phyloP scores from a whole-genome alignment of 768 basidiomycete genomes.

The Boletus reticuloceps region DNA sequence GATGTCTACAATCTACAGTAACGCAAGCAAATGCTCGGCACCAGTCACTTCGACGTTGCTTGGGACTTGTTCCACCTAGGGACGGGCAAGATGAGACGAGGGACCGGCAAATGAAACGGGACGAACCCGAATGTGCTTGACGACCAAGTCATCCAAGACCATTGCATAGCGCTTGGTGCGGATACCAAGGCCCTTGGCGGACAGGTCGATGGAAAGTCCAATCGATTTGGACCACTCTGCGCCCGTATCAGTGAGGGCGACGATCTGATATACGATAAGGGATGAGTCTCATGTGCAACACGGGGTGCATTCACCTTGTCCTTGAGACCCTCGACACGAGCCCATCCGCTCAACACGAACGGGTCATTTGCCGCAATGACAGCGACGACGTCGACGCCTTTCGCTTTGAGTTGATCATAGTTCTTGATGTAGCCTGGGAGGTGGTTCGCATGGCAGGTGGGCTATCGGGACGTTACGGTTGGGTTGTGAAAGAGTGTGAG shows the following conservation, averaged over 20 bases:
- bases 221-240: conserved; percentile 56
- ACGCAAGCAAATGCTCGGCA: conserved; percentile 13
- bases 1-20: conserved; percentile 2
- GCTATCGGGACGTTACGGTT: conserved; percentile 17
- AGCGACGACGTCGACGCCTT: conserved; percentile 51
- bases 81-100: neutral
- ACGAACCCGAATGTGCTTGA: conserved; percentile 62
- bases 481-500: neutral
- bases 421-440: conserved; percentile 46
- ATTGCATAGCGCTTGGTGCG: conserved; percentile 64
- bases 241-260: conserved; percentile 53
- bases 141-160: conserved; percentile 66
- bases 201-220: conserved; percentile 54
- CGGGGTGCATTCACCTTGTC: conserved; percentile 56
- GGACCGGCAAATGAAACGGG: neutral
- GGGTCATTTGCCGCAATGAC: conserved; percentile 60
- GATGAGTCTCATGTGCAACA: conserved; percentile 6
- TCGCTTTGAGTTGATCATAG: conserved; percentile 47
- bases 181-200: conserved; percentile 47
- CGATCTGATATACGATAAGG: conserved; percentile 40
- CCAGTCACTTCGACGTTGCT: conserved; percentile 7
- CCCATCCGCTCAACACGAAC: conserved; percentile 64
- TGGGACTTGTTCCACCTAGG: conserved; percentile 13
- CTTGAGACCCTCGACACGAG: conserved; percentile 51
- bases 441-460: conserved; percentile 43